Percentiles rank a stretch among this genome's conserved stretches.
These are phyloP conservation scores for Fraxinus baroniana DNA, from an alignment of 305 asterid genomes.

Conservation along the genomic window DNA sequence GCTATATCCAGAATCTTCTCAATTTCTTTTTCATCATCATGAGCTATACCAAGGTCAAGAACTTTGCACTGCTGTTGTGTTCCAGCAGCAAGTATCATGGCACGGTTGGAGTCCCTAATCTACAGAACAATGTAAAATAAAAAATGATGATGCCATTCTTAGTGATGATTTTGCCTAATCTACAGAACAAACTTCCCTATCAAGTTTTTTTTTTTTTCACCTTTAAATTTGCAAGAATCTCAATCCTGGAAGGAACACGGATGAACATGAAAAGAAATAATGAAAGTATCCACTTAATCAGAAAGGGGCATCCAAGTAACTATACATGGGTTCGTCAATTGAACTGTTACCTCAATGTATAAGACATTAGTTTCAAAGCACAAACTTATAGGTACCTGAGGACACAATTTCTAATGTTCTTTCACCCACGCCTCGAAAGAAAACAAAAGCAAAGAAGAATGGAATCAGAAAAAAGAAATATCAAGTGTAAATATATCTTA, in stretches of 20 bases:
- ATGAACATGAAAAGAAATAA: neutral
- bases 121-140: slow-evolving; percentile 27
- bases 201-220: neutral
- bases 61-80: slow-evolving; percentile 69
- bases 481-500: neutral
- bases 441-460: neutral
- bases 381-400: slow-evolving; percentile 5
- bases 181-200: neutral
- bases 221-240: neutral
- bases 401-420: neutral
- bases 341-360: neutral
- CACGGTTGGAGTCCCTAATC: slow-evolving; percentile 96
- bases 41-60: slow-evolving; percentile 86
- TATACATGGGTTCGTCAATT: slow-evolving; percentile 8
- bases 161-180: neutral
- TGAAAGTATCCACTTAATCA: neutral
- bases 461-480: slow-evolving; percentile 7
- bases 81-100: slow-evolving; percentile 86
- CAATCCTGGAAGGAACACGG: neutral
- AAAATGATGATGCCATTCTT: neutral
- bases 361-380: slow-evolving; percentile 12
- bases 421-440: neutral
- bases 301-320: neutral
- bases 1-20: slow-evolving; percentile 62
- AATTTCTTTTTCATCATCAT: slow-evolving; percentile 64